Conservation (phyloP, 2,329 filamentous ascomycete species). For the Neofusicoccum cordaticola region DNA sequence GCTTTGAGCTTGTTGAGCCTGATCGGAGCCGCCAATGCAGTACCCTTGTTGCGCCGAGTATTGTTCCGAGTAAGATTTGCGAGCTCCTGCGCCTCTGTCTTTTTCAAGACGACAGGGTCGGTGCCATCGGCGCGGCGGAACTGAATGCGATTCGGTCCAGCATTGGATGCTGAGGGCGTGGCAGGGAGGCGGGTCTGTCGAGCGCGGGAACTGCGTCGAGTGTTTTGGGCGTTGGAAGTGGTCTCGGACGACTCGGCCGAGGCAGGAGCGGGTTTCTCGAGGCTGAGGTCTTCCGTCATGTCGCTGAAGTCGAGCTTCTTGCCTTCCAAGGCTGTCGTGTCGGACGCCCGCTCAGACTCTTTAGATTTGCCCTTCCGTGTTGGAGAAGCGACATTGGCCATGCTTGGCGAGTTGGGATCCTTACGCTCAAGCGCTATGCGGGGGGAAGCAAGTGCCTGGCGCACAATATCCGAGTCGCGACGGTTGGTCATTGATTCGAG, state of each 20-base stretch:
- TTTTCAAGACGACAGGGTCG: conserved; percentile 46
- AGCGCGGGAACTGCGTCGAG: conserved; percentile 33
- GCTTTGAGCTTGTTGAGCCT: conserved; percentile 42
- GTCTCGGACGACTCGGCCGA: conserved; percentile 20
- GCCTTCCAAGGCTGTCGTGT: too few species aligned
- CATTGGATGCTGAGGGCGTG: conserved; percentile 27
- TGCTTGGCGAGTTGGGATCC: conserved; percentile 46
- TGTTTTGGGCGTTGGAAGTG: conserved; percentile 17
- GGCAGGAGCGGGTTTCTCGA: background rate
- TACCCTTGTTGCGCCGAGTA: conserved; percentile 51
- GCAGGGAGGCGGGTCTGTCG: conserved; percentile 36
- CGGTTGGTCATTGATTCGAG: conserved; percentile 46
- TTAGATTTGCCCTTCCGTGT: background rate
- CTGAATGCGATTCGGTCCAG: conserved; percentile 41
- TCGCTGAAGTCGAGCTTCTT: conserved; percentile 1
- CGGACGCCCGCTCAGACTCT: background rate
- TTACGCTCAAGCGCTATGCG: conserved; percentile 45
- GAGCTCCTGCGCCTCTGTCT: conserved; percentile 49
- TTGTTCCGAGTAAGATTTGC: conserved; percentile 46
- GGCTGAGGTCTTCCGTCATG: background rate
- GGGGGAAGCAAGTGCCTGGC: conserved; percentile 47
- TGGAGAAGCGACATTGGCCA: background rate
- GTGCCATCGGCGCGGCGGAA: conserved; percentile 43
- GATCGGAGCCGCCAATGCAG: conserved; percentile 42
- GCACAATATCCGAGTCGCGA: conserved; percentile 47